These are phyloP conservation scores for Rhodosporidiobolus sp. DNA, from an alignment of 768 basidiomycete genomes.

Conservation along the genomic window DNA sequence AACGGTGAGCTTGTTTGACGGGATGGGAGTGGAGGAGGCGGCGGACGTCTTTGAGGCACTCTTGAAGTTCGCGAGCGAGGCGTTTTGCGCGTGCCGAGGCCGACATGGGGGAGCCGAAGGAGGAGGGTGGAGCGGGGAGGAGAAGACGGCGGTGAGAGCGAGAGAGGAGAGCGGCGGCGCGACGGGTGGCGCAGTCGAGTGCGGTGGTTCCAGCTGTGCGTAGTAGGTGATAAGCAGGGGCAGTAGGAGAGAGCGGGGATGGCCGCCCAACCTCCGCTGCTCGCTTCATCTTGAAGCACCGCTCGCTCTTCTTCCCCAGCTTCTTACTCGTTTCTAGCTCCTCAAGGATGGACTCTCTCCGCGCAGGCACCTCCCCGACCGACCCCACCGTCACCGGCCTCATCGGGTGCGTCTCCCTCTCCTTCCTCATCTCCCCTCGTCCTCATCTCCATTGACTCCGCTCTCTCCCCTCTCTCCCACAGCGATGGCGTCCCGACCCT, in stretches of 20 bases:
- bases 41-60: slow-evolving; percentile 27
- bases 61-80: slow-evolving; percentile 17
- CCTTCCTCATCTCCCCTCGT: neutral
- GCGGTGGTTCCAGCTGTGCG: too few species aligned
- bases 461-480: too few species aligned
- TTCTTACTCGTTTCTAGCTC: too few species aligned
- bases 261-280: too few species aligned
- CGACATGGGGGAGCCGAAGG: neutral
- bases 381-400: slow-evolving; percentile 12
- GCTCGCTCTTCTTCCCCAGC: neutral
- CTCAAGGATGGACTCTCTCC: neutral
- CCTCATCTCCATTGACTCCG: neutral
- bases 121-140: neutral
- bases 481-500: neutral
- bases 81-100: slow-evolving; percentile 18
- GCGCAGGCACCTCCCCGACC: neutral
- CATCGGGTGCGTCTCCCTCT: slow-evolving; percentile 18
- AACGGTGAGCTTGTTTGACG: too few species aligned
- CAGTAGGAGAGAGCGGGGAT: too few species aligned
- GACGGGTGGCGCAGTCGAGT: too few species aligned
- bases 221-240: too few species aligned
- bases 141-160: neutral
- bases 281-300: too few species aligned
- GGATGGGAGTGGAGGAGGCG: neutral
- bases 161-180: too few species aligned